These are phyloP conservation scores for Calonectria hongkongensis DNA, from an alignment of 2,329 filamentous ascomycete species.

Conservation along the genomic window DNA sequence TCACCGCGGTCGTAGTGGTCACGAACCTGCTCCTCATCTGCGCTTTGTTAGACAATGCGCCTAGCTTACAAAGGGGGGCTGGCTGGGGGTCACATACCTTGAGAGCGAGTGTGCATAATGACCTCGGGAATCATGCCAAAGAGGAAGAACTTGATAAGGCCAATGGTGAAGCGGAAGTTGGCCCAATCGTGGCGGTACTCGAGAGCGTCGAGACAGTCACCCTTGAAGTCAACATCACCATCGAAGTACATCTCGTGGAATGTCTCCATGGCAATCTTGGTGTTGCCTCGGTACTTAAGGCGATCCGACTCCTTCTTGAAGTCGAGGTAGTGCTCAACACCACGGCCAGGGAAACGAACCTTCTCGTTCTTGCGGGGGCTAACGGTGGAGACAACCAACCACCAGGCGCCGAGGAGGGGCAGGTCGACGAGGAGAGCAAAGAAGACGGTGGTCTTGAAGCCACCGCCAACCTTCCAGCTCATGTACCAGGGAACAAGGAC, in stretches of 20 bases:
- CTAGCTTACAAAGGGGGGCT: too few species aligned
- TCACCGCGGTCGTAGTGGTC: conserved; percentile 98
- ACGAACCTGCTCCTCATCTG: conserved; percentile 94
- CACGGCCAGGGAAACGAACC: conserved; percentile 87
- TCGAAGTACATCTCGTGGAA: conserved; percentile 99
- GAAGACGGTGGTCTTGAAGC: conserved; percentile 93
- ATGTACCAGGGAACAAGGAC: conserved; percentile 85
- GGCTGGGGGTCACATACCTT: conserved; percentile 68
- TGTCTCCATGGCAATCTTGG: conserved; percentile 91
- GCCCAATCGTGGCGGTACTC: conserved; percentile 99
- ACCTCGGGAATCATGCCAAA: conserved; percentile 92
- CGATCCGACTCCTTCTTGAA: conserved; percentile 81
- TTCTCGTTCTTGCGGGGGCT: conserved; percentile 96
- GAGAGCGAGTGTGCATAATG: conserved; percentile 92
- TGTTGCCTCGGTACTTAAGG: conserved; percentile 83
- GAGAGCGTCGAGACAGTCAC: conserved; percentile 89
- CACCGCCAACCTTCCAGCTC: conserved; percentile 88
- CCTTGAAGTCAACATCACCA: conserved; percentile 95
- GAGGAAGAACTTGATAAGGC: conserved; percentile 91
- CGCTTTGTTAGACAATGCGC: conserved; percentile 38
- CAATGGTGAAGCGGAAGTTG: conserved; percentile 91
- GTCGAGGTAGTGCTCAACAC: conserved; percentile 91
- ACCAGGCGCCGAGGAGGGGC: conserved; percentile 88
- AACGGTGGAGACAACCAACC: conserved; percentile 86
- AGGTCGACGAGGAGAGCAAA: conserved; percentile 85